Percentiles rank a stretch among this genome's conserved stretches.
phyloP scores from a whole-genome alignment of 805 yeast species.

The Pichia manshurica region DNA sequence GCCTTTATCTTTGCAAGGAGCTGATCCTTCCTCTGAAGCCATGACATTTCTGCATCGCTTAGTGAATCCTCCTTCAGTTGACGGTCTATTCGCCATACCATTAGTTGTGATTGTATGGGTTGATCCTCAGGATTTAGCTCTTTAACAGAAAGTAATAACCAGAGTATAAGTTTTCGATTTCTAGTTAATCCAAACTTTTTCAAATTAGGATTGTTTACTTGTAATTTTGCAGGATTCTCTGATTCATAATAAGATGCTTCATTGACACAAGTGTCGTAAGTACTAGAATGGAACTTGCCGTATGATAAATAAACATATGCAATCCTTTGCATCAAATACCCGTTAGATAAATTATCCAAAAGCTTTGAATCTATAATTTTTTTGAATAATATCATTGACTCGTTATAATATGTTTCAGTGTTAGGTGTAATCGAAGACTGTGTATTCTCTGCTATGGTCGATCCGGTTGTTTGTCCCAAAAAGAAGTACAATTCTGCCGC shows the following conservation, averaged over 20 bases:
- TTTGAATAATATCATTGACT: constrained; percentile 40
- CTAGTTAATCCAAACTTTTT: constrained; percentile 52
- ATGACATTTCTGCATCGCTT: constrained; percentile 9
- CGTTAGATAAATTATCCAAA: constrained; percentile 40
- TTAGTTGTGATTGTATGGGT: constrained; percentile 23
- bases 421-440: neutral
- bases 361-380: constrained; percentile 40
- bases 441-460: neutral
- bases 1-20: constrained; percentile 21
- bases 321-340: constrained; percentile 35
- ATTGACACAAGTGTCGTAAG: too few relatives aligned
- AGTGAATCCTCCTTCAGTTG: neutral
- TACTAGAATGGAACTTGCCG: constrained; percentile 11
- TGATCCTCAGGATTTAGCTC: constrained; percentile 48
- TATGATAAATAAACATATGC: constrained; percentile 26
- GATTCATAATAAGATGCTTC: constrained; percentile 29
- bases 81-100: constrained; percentile 23
- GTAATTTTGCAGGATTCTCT: constrained; percentile 27
- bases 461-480: constrained; percentile 31
- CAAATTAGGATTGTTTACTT: constrained; percentile 35
- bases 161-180: constrained; percentile 66
- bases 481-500: constrained; percentile 62
- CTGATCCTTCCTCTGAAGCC: constrained; percentile 27
- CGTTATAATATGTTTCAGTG: constrained; percentile 39
- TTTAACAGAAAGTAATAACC: constrained; percentile 68